A percentile compares a stretch with the other conserved stretches of the same genome.
phyloP scores from a whole-genome alignment of 1,284 basidiomycete species.

The Clitocybe nebularis region DNA sequence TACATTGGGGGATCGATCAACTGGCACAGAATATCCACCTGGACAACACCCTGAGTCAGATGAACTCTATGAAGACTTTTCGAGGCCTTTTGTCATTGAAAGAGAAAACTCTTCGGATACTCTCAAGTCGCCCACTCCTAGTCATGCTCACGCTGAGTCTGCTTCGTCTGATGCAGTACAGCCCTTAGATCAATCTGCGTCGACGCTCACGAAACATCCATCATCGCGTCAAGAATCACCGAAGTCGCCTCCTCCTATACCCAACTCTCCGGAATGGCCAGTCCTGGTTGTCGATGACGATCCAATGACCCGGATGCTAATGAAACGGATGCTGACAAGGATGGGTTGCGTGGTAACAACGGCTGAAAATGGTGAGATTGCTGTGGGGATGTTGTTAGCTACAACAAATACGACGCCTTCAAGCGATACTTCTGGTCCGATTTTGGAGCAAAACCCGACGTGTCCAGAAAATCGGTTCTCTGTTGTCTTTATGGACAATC shows the following conservation, averaged over 20 bases:
- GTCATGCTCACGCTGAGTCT: neutral
- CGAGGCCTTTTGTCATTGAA: neutral
- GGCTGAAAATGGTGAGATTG: slow-evolving; percentile 74
- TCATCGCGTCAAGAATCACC: slow-evolving; percentile 4
- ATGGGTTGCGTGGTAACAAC: slow-evolving; percentile 62
- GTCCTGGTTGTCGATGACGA: slow-evolving; percentile 65
- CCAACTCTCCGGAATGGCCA: slow-evolving; percentile 6
- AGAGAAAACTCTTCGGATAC: neutral
- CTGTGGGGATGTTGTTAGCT: slow-evolving; percentile 56
- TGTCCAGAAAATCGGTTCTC: slow-evolving; percentile 1
- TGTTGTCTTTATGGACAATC: slow-evolving; percentile 68
- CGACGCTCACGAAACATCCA: neutral
- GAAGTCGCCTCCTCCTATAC: neutral
- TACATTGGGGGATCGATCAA: slow-evolving; percentile 3
- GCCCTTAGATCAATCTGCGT: neutral
- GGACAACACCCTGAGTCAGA: neutral
- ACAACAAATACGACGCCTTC: neutral
- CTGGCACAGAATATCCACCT: slow-evolving; percentile 1
- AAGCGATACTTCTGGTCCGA: neutral
- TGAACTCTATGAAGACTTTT: neutral
- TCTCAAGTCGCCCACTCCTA: neutral
- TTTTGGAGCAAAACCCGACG: neutral
- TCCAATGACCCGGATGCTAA: slow-evolving; percentile 62
- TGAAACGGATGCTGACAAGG: slow-evolving; percentile 67
- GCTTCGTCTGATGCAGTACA: neutral